A percentile compares a stretch with the other conserved stretches of the same genome.
Evolutionary conservation across 2,329 filamentous ascomycete genomes (phyloP).

Genomic region (Pestalotiopsis fici): DNA sequence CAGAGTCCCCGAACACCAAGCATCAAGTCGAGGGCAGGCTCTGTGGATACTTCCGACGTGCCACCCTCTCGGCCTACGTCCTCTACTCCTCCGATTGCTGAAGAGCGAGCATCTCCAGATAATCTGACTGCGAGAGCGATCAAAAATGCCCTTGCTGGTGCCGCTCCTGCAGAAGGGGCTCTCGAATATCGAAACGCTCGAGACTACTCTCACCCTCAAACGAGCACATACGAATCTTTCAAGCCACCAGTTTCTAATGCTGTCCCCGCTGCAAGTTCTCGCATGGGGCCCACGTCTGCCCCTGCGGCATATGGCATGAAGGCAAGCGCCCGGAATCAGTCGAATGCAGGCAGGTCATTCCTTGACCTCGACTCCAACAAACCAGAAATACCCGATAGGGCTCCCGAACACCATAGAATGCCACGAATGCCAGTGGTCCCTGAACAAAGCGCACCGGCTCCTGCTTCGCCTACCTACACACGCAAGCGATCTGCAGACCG

Average conservation of each 20-base stretch:
- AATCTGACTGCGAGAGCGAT: constrained; percentile 10
- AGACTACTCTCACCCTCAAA: background rate
- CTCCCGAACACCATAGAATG: constrained; percentile 18
- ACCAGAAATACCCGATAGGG: constrained; percentile 20
- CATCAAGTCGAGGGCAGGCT: constrained; percentile 48
- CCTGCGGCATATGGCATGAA: constrained; percentile 12
- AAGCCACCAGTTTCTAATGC: constrained; percentile 6
- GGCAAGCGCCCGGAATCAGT: constrained; percentile 19
- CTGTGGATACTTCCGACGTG: constrained; percentile 46
- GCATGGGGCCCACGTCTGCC: constrained; percentile 5
- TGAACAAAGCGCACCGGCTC: constrained; percentile 26
- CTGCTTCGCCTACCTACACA: constrained; percentile 16
- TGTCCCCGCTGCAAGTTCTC: constrained; percentile 1
- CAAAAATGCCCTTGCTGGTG: constrained; percentile 15
- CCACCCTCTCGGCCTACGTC: constrained; percentile 26
- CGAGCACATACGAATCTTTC: constrained; percentile 10
- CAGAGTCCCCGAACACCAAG: constrained; percentile 51
- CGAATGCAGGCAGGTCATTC: constrained; percentile 7
- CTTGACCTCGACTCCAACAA: constrained; percentile 19
- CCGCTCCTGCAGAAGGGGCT: background rate
- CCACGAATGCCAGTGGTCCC: constrained; percentile 30
- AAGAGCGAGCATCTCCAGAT: constrained; percentile 32
- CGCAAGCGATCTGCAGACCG: constrained; percentile 7
- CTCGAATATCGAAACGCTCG: background rate
- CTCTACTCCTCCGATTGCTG: constrained; percentile 41